Conservation (phyloP, 176 grass and related monocot species). For the Thinopyrum elongatum region DNA sequence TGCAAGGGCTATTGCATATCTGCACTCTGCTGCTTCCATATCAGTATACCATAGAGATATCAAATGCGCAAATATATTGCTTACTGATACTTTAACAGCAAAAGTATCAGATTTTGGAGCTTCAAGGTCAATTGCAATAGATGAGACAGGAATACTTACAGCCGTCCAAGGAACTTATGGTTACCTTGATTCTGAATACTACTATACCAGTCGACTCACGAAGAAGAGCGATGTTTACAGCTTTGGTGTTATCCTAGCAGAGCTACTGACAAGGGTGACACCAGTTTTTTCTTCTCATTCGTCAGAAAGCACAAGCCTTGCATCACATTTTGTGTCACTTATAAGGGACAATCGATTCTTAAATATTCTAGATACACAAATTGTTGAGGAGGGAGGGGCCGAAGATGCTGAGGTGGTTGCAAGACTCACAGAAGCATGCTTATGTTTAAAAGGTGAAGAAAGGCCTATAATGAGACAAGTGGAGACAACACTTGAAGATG, state of each 20-base stretch:
- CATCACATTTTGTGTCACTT: conserved; percentile 21
- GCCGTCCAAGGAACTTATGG: conserved; percentile 39
- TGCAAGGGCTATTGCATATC: conserved; percentile 41
- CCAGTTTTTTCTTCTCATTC: conserved; percentile 27
- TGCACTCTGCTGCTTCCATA: conserved; percentile 34
- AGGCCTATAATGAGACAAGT: conserved; percentile 46
- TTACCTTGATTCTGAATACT: conserved; percentile 48
- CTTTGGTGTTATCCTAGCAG: conserved; percentile 40
- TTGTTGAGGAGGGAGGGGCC: conserved; percentile 25
- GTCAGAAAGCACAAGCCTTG: neutral
- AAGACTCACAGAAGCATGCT: conserved; percentile 4
- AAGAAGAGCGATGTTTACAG: conserved; percentile 48
- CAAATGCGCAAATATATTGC: conserved; percentile 46
- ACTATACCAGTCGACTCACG: conserved; percentile 37
- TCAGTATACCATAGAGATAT: conserved; percentile 61
- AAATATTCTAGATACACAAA: conserved; percentile 35
- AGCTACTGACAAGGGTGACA: conserved; percentile 29
- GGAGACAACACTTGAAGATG: conserved; percentile 29
- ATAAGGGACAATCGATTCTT: conserved; percentile 21
- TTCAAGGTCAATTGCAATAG: conserved; percentile 38
- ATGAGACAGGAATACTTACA: conserved; percentile 38
- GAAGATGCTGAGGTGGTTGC: conserved; percentile 11
- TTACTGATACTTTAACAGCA: conserved; percentile 33
- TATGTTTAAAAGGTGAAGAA: conserved; percentile 43
- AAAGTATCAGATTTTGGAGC: conserved; percentile 52